These are phyloP conservation scores for Hypoxylon sp. DNA, from an alignment of 2,329 filamentous ascomycete genomes.

Conservation along the genomic window DNA sequence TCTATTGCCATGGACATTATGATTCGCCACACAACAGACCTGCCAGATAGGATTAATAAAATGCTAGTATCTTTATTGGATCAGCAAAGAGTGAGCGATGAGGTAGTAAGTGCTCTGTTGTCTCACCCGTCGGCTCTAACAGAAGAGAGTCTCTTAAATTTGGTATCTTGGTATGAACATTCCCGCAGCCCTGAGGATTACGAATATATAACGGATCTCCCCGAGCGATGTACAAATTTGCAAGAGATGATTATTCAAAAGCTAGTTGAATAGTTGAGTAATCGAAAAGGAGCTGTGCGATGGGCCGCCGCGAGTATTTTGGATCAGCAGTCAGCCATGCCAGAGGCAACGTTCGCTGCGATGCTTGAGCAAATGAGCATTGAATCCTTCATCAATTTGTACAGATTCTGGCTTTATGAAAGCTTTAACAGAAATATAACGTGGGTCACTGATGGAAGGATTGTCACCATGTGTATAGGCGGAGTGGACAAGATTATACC, in stretches of 20 bases:
- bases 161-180: neutral
- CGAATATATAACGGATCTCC: neutral
- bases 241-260: neutral
- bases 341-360: neutral
- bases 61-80: neutral
- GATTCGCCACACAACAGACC: too few species aligned
- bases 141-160: neutral
- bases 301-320: neutral
- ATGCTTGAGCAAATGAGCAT: neutral
- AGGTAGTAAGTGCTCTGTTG: too few species aligned
- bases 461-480: neutral
- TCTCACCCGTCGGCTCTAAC: neutral
- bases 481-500: neutral
- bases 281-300: neutral
- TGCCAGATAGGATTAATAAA: too few species aligned
- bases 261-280: neutral
- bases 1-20: too few species aligned
- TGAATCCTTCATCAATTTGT: neutral
- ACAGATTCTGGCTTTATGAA: neutral
- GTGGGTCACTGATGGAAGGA: neutral
- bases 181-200: neutral
- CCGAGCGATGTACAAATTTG: neutral
- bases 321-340: neutral
- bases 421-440: neutral
- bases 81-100: neutral